Base-by-base conservation (phyloP, 305 asterid genomes). In the Galium porrigens region DNA sequence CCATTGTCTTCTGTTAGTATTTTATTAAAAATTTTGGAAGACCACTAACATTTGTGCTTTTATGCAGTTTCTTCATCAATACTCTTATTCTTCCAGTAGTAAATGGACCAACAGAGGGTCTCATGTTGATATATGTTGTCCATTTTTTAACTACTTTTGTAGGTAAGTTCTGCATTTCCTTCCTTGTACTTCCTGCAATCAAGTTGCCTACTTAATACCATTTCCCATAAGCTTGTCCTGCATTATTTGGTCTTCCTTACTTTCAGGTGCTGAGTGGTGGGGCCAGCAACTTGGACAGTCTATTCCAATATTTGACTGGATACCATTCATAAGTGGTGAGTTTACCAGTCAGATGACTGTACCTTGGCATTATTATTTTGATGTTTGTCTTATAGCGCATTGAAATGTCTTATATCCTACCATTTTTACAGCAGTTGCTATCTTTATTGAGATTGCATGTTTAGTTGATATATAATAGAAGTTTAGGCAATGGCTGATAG, bases 71-170 rank as follows among this genome's bases (percentile, higher is more conserved):
- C 80, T 90, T 90, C 84, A 87, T 95, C 78, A 82, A 87, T 68
- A 87, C 97, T 42, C 90, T 90, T 60, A 84, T 90, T 77, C 95
- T 90, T 80, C 97, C 97, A 3, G 94, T 69, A 22, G 66, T 90
- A 73, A 90, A 90, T 81, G 97, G 97, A 71, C 95, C 97, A 58
- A 90, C 97, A 10, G 95, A 90, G 79, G 97, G 97, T 70, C 97
- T 90, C 77, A 74, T 87, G 95, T 60, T 87, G 89, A 90, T 90
- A 81, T 90, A 86, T 70, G n/a, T 77, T 72, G 72, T 70, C 81
- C 97, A 90, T 74, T 79, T 82, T 78, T 83, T 87, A 79, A 90
- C 97, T 69, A 86, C 90, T 66, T 51, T 87, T 61, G 95, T 90
- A 68, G 97, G 97, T 90, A 87, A 67, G 69, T 63, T 72, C 73